Conservation (phyloP, 306 rosid genomes). For the Boehmeria nivea region DNA sequence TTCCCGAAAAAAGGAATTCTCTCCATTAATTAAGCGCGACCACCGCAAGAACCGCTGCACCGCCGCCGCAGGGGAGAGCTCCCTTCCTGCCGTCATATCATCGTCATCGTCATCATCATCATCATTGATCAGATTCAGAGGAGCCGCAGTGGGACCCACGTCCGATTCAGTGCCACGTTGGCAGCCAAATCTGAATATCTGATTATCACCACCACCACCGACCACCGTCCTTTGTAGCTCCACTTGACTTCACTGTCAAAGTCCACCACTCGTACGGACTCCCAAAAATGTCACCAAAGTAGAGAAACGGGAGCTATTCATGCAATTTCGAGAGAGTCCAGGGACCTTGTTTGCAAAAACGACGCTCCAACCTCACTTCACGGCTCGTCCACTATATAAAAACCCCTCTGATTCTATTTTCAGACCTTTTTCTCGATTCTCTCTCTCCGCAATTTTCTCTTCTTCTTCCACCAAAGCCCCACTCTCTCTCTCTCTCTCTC, state of each 20-base stretch:
- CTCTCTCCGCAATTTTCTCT: not conserved
- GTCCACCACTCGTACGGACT: constrained; percentile 1
- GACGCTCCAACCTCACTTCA: not conserved
- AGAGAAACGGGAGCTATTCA: not conserved
- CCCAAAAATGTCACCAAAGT: not conserved
- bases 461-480: not conserved
- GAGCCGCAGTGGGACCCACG: constrained; percentile 27
- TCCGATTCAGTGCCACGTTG: constrained; percentile 56
- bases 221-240: not conserved
- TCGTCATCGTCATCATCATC: too few species aligned
- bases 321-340: not conserved
- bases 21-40: too few species aligned
- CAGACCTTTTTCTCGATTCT: not conserved
- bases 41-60: too few species aligned
- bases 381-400: constrained; percentile 11
- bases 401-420: constrained; percentile 4
- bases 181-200: constrained; percentile 20
- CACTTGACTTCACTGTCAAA: constrained; percentile 8
- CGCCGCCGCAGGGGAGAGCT: too few species aligned
- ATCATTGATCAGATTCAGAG: too few species aligned
- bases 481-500: not conserved
- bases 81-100: too few species aligned
- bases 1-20: too few species aligned
- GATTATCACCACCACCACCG: not conserved
- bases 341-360: not conserved